Conservation (phyloP, 305 asterid species). For the Lippia alba region DNA sequence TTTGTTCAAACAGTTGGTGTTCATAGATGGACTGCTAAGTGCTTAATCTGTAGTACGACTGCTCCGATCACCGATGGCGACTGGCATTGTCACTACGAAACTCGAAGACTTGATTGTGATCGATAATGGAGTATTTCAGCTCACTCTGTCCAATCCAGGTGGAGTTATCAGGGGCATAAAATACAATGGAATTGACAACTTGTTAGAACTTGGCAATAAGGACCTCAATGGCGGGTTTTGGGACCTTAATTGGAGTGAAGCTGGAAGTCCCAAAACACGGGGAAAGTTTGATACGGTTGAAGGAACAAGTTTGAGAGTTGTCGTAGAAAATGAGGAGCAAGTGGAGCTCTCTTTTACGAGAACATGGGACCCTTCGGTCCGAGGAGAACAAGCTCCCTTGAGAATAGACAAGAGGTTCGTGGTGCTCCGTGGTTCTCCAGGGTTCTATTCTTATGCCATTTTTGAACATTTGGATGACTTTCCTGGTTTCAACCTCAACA, state of each 20-base stretch:
- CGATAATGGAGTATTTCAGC: constrained; percentile 70
- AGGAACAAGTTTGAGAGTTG: constrained; percentile 55
- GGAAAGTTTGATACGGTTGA: constrained; percentile 72
- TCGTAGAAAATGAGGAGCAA: constrained; percentile 59
- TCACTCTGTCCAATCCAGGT: constrained; percentile 70
- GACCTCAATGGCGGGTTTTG: constrained; percentile 79
- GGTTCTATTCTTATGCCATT: no score
- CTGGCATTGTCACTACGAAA: constrained; percentile 27
- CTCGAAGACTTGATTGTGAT: constrained; percentile 51
- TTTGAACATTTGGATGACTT: no score
- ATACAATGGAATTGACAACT: constrained; percentile 67
- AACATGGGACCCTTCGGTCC: constrained; percentile 67
- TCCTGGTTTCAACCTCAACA: constrained; percentile 80
- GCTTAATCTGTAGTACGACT: neutral
- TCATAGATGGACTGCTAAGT: constrained; percentile 1
- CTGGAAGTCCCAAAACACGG: constrained; percentile 65
- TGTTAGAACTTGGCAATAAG: constrained; percentile 60
- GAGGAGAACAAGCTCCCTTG: constrained; percentile 62
- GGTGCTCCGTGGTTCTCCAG: constrained; percentile 69
- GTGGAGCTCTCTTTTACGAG: constrained; percentile 73
- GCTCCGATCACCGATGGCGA: constrained; percentile 30
- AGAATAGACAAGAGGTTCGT: constrained; percentile 69
- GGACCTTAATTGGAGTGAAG: constrained; percentile 87
- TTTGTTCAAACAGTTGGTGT: no score
- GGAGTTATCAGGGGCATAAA: constrained; percentile 59